These are phyloP conservation scores for Spatholobus suberectus DNA, from an alignment of 306 rosid genomes.

Conservation along the genomic window DNA sequence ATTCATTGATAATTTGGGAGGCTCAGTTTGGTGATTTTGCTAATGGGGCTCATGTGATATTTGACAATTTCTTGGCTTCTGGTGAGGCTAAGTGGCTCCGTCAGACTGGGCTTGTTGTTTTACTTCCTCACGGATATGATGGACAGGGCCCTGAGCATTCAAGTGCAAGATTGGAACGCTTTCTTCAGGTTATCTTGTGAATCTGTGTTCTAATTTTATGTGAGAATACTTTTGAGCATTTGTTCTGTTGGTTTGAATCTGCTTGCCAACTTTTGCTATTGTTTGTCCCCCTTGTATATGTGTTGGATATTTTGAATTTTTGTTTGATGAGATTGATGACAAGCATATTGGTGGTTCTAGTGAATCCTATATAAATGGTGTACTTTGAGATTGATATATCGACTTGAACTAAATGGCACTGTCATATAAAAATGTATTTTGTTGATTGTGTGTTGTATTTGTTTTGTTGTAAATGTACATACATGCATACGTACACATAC, in stretches of 20 bases:
- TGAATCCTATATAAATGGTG: neutral
- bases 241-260: constrained; percentile 18
- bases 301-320: constrained; percentile 38
- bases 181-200: constrained; percentile 75
- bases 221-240: neutral
- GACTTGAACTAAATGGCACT: constrained; percentile 16
- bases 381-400: constrained; percentile 19
- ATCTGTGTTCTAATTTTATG: constrained; percentile 32
- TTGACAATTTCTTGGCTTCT: constrained; percentile 91
- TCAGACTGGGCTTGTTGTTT: constrained; percentile 89
- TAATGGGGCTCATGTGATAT: constrained; percentile 95
- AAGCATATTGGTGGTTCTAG: neutral
- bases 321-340: constrained; percentile 18
- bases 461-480: neutral
- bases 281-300: constrained; percentile 20
- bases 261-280: neutral
- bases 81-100: constrained; percentile 99
- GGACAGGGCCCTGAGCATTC: constrained; percentile 99
- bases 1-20: constrained; percentile 94
- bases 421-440: neutral
- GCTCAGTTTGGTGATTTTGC: constrained; percentile 99
- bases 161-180: constrained; percentile 90
- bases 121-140: constrained; percentile 98
- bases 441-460: neutral
- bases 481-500: neutral